Evolutionary conservation across 2,329 filamentous ascomycete species (phyloP), one percentile per base, ranked within the genome.

Genomic region (Cladosporium cucumerinum): DNA sequence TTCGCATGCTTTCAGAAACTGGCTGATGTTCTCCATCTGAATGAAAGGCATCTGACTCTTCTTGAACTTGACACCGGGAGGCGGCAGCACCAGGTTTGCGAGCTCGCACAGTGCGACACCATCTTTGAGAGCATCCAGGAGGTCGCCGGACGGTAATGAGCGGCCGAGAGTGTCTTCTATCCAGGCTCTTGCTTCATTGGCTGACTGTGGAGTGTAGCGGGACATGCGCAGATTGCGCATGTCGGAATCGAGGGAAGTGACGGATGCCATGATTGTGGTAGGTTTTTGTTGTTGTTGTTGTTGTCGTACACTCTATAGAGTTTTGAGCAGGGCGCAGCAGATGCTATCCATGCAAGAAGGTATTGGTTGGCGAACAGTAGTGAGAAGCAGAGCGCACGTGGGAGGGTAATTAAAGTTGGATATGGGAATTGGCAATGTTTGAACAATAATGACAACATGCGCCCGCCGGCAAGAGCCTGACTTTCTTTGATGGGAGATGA

Each of bases 1-100:
- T 78, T 97, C 91, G 81, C 93, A 96, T 66, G 92, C 93, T 73
- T 87, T 88, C 62, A 99, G 87, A 79, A 97, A 99, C 75, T 96
- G 92, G 5, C 93, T 96, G 74, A 99, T 97, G 77, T 99, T 99
- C 78, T 99, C 95, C 93, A 98, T 98, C 79, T 99, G 95, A 48
- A 98, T 94, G 76, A 99, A 99, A 0, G 95, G 95, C 94, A 98
- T 98, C 48, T 87, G 81, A 0, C 93, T 97, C 75, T 89, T 84
- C 80, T 98, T 98, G 85, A 90, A 98, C 77, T 89, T 92, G 79
- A 97, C 86, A 34, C 89, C 89, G 0, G 91, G 91, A 18, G 89
- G 86, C 28, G 91, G 90, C 43, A 90, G 78, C 34, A 86, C 90
- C 64, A 94, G 84, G 75, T 97, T 98, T 73, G 92, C 86, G 61